Conservation (phyloP, 768 basidiomycete species). For the Rhizopogon sp. region DNA sequence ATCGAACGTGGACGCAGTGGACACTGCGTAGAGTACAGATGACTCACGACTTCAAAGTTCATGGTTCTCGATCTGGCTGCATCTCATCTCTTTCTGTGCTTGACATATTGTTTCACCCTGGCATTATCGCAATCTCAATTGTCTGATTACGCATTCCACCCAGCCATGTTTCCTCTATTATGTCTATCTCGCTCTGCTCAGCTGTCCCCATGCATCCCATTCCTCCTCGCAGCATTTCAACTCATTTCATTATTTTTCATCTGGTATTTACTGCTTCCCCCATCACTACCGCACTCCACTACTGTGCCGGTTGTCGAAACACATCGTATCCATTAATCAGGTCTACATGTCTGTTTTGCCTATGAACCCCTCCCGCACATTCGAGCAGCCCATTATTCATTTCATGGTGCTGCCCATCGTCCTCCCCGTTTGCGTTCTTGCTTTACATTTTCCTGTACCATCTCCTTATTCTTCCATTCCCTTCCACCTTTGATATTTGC, state of each 20-base stretch:
- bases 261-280: background rate
- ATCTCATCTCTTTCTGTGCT: conserved; percentile 27
- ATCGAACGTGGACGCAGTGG: conserved; percentile 28
- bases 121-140: conserved; percentile 31
- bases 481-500: conserved; percentile 21
- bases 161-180: conserved; percentile 28
- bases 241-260: conserved; percentile 19
- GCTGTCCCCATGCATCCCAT: conserved; percentile 20
- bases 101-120: conserved; percentile 30
- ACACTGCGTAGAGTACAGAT: background rate
- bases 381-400: conserved; percentile 15
- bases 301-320: conserved; percentile 16
- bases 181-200: conserved; percentile 31
- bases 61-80: conserved; percentile 8
- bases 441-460: conserved; percentile 13
- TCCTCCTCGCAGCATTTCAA: conserved; percentile 19
- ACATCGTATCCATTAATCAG: conserved; percentile 28
- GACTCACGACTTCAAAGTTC: background rate
- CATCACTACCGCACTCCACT: background rate
- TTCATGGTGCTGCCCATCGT: conserved; percentile 20
- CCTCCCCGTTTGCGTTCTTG: conserved; percentile 6
- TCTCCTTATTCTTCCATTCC: conserved; percentile 15
- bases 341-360: conserved; percentile 32
- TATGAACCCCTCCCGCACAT: conserved; percentile 13
- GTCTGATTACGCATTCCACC: conserved; percentile 31